These are phyloP conservation scores for Hypoxylon sp. DNA, from an alignment of 2,329 filamentous ascomycete genomes.

Conservation along the genomic window DNA sequence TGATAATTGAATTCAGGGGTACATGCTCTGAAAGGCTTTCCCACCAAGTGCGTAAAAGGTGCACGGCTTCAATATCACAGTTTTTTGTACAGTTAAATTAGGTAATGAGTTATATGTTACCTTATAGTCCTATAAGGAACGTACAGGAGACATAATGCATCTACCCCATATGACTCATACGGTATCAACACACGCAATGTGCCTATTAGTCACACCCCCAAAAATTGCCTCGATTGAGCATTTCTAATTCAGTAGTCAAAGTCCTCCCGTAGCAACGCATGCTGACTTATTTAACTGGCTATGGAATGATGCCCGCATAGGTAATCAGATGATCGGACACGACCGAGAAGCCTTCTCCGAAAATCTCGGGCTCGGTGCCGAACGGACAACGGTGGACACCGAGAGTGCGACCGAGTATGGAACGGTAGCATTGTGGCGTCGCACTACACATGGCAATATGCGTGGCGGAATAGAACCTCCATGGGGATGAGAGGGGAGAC, in stretches of 20 bases:
- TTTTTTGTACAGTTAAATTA: neutral
- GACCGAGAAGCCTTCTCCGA: neutral
- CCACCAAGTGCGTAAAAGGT: neutral
- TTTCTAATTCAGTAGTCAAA: neutral
- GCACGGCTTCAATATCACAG: neutral
- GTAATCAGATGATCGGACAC: neutral
- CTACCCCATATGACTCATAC: neutral
- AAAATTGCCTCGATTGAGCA: neutral
- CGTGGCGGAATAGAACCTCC: neutral
- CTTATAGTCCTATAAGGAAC: neutral
- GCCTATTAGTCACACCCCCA: neutral
- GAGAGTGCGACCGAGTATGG: conserved; percentile 9
- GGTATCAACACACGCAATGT: neutral
- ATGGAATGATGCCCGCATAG: neutral
- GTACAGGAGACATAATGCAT: neutral
- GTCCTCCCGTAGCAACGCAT: neutral
- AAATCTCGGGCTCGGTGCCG: conserved; percentile 4
- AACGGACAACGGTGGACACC: neutral
- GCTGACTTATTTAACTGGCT: neutral
- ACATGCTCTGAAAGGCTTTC: neutral
- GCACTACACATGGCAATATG: neutral
- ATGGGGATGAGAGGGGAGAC: neutral
- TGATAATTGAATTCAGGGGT: neutral
- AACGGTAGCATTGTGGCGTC: conserved; percentile 1
- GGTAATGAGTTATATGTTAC: neutral